Evolutionary conservation across 805 yeast genomes (phyloP), one percentile per base, ranked within the genome.

Genomic region (Lipomyces yamanashiensis): DNA sequence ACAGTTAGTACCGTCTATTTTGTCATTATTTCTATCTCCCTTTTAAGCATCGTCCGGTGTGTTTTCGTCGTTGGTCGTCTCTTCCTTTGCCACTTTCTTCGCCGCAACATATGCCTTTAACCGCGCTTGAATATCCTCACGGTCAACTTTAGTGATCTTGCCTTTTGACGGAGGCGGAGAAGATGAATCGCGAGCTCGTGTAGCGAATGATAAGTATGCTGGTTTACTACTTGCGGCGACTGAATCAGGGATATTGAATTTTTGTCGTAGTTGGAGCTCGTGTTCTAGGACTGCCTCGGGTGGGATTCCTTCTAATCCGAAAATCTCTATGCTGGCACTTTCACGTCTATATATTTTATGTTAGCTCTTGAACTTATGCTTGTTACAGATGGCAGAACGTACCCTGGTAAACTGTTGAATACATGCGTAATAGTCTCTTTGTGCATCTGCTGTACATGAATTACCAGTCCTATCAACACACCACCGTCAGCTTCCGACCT

Each of bases 291-390:
- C 50, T 19, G 68, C 72, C 15, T 55, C 61, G 5, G 61, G 59
- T 0, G 72, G 72, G 41, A 70, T 59, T 37, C 72, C 72, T 61
- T 70, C 72, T 58, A 70, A 55, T 2, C 72, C 72, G 49, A 70
- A 70, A 36, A 70, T 70, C 44, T 70, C 72, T 17, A 70, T 47
- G 43, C 62, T 57, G 2, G 66, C 58, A 23, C 54, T 44, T 45
- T 70, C 70, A 48, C 72, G 67, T 15, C 70, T 69, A 23, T 28
- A 28, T 13, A 47, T 9, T 12, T 15, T 12, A 12, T 45, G 23
- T 15, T 9, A 33, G 28, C 12, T 13, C n/a, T 1, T 9, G 6
- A n/a, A n/a, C n/a, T n/a, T 40, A 36, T 9, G 19, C 6, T 23
- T 5, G 43, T 15, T 7, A 17, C 6, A 7, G 19, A 34, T 9